Conservation (phyloP, 345 rosid species). For the Trapa bicornis region DNA sequence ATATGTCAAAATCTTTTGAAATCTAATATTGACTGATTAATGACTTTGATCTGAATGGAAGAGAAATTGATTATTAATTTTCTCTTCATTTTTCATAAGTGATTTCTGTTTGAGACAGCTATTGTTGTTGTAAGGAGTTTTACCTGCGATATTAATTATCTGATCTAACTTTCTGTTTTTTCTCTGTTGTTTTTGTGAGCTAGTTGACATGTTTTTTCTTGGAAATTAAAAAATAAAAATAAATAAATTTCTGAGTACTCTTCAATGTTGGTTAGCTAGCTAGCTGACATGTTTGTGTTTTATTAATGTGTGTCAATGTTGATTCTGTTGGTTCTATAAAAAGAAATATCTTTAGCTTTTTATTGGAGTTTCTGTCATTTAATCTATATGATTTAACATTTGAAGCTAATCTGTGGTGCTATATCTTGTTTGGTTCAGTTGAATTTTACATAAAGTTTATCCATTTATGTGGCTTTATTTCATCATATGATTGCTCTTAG, state of each 20-base stretch:
- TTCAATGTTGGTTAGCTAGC: too few relatives aligned
- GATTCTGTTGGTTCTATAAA: neutral
- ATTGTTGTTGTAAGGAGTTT: neutral
- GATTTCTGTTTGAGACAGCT: neutral
- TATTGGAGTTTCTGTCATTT: neutral
- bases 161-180: neutral
- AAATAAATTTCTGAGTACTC: too few relatives aligned
- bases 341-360: neutral
- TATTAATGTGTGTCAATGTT: neutral
- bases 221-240: too few relatives aligned
- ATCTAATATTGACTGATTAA: neutral
- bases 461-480: neutral
- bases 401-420: neutral
- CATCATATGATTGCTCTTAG: slow-evolving; percentile 27
- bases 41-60: neutral
- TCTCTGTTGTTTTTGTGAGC: too few relatives aligned
- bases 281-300: neutral
- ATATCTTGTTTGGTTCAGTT: neutral
- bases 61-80: neutral
- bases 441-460: neutral
- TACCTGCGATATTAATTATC: neutral
- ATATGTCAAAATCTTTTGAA: neutral
- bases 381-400: neutral
- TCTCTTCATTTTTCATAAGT: too few relatives aligned
- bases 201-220: too few relatives aligned